Base-by-base conservation (phyloP, 495 filamentous ascomycete species). In the Xylaria nigripes region DNA sequence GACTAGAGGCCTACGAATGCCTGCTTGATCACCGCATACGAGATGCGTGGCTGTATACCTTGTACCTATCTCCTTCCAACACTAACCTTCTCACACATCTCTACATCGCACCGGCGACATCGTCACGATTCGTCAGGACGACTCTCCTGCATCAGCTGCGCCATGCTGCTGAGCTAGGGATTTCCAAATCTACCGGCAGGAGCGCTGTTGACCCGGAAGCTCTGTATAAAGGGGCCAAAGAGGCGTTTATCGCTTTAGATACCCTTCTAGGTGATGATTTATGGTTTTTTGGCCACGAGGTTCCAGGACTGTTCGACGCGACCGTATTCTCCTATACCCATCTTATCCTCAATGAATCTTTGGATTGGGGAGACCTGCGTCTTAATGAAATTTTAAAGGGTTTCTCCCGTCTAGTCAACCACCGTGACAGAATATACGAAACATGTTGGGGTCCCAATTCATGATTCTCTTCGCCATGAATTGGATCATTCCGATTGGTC, bases 251-350 rank as follows among this genome's bases (percentile, higher is more conserved):
- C 47, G 89, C 92, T 2, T 69, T 98, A 19, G 85, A 83, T 1
- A 73, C 72, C n/a, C 56, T 91, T 0, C 74, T 98, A 6, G 79
- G 80, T 0, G 72, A 79, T 1, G 72, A 83, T 42, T 56, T 51
- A 7, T 76, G 72, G 72, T 74, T 75, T 42, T 73, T 72, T 47
- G 62, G 59, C 15, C 47, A 18, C 9, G 18, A 55, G 18, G 73
- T 70, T 23, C 89, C 93, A 2, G 80, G 82, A 0, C 61, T 90
- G 12, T 89, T 98, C 59, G 93, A 98, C 68, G 89, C 91, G 23
- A 81, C 77, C 51, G 81, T 96, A 21, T 97, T 95, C 72, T 85
- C 87, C 22, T 98, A 95, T 68, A 90, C 88, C n/a, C 79, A 92
- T 66, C 65, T 95, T 18, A 76, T 96, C 27, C 64, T 94, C 55